Base-by-base conservation (phyloP, 768 basidiomycete species). In the Russula earlei region DNA sequence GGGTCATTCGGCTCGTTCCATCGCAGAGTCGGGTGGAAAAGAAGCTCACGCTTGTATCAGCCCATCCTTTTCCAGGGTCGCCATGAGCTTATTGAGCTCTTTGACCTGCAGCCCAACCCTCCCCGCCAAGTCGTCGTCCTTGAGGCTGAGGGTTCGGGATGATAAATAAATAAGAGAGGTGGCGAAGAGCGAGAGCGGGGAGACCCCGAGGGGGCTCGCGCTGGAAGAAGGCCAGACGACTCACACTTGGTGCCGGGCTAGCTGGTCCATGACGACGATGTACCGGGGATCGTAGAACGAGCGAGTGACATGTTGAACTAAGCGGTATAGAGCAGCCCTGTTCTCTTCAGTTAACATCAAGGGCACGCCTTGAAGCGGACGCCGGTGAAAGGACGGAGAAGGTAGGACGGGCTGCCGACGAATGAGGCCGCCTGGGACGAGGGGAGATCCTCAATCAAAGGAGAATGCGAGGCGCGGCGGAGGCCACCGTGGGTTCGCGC, bases 271-370 rank as follows among this genome's bases (percentile, higher is more conserved):
- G 59, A 97, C 83, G 59, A 98, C 87, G 64, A 85, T 88, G 69
- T 78, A 92, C 65, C 88, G 89, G 43, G 90, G 77, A 69, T 97
- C 96, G 72, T 97, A 99, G 72, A 99, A 98, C 33, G 87, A 84
- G 65, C 95, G 82, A 44, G 86, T 83, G 67, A 95, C 91, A 73
- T 91, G 86, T 68, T 96, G 92, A 62, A 96, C 90, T 64, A 99
- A 84, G 56, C 84, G 80, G 69, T 83, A 84, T 53, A 93, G 82
- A 2, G 80, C 82, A 69, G 89, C 87, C 72, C 84, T 81, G 66
- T 89, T 87, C 67, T 88, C 87, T 67, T 85, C 85, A 47, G 79
- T 83, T 53, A 69, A 63, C 62, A 62, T 62, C n/a, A 50, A 62
- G 59, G 55, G 49, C 48, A 49, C 57, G 57, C 52, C 52, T 55